Conservation (phyloP, 345 rosid species). For the Camelina laxa region DNA sequence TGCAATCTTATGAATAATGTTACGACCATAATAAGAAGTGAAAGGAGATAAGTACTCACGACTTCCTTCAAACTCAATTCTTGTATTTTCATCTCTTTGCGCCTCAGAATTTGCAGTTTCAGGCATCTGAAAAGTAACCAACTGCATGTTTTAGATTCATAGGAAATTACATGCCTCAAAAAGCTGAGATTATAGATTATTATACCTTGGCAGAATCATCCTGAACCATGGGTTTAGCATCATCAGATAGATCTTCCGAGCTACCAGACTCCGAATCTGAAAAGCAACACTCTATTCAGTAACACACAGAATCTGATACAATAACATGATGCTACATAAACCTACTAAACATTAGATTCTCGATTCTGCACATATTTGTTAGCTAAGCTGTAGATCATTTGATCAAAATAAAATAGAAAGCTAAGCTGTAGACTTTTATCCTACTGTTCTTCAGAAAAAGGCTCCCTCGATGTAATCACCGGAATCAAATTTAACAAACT, state of each 20-base stretch:
- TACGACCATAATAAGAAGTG: not conserved
- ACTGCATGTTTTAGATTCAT: slow-evolving; percentile 23
- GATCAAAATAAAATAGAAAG: too few species aligned
- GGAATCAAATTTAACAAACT: not conserved
- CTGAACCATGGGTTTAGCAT: slow-evolving; percentile 53
- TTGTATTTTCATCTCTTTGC: slow-evolving; percentile 53
- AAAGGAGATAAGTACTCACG: slow-evolving; percentile 58
- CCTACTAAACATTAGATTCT: slow-evolving; percentile 3
- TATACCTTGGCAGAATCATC: slow-evolving; percentile 53
- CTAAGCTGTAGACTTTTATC: not conserved
- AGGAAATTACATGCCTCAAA: not conserved
- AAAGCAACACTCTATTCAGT: slow-evolving; percentile 27
- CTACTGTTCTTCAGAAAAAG: not conserved
- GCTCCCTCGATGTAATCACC: not conserved
- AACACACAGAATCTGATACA: slow-evolving; percentile 12
- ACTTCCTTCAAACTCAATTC: slow-evolving; percentile 48
- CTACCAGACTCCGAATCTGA: slow-evolving; percentile 67
- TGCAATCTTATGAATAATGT: slow-evolving; percentile 2
- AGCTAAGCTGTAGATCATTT: not conserved
- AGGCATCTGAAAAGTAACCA: slow-evolving; percentile 46
- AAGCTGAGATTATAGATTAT: slow-evolving; percentile 33
- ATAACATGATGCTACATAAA: slow-evolving; percentile 9
- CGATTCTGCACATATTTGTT: slow-evolving; percentile 8
- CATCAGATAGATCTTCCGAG: slow-evolving; percentile 62
- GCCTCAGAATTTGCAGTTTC: slow-evolving; percentile 51